Conservation (phyloP, 192 early-diverging fungal species). For the Coemansia sp. region DNA sequence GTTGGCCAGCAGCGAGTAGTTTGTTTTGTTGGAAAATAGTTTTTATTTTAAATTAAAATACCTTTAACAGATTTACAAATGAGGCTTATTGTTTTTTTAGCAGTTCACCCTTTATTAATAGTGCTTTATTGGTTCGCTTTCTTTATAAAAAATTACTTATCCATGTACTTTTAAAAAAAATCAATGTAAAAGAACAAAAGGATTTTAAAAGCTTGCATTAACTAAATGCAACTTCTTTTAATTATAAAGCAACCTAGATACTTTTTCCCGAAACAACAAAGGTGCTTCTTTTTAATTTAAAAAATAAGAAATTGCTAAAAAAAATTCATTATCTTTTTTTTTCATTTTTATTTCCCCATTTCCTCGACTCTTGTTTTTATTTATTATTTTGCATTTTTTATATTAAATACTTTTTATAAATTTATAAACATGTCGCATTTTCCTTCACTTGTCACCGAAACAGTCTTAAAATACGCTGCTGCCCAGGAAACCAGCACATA, state of each 20-base stretch:
- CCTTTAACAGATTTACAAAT: background rate
- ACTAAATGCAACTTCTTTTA: too few relatives aligned
- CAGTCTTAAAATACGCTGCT: background rate
- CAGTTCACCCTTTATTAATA: background rate
- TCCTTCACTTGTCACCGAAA: background rate
- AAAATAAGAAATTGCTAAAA: background rate
- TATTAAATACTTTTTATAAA: background rate
- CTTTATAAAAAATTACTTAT: too few relatives aligned
- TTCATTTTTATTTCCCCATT: background rate
- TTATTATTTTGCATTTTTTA: background rate
- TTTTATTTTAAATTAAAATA: background rate
- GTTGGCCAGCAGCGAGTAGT: background rate
- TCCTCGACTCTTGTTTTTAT: background rate
- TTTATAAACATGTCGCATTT: background rate
- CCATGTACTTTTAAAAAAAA: too few relatives aligned
- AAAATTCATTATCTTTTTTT: background rate
- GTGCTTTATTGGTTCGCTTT: too few relatives aligned
- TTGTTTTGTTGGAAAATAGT: background rate
- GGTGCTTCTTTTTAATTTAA: background rate
- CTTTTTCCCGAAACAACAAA: too few relatives aligned
- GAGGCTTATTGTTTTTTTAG: background rate
- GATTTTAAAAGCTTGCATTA: too few relatives aligned
- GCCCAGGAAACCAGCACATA: background rate
- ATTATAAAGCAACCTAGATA: too few relatives aligned
- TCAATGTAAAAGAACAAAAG: too few relatives aligned